Evolutionary conservation across 352 stramenopile species (phyloP).

Genomic region (Pythium brachiatum): DNA sequence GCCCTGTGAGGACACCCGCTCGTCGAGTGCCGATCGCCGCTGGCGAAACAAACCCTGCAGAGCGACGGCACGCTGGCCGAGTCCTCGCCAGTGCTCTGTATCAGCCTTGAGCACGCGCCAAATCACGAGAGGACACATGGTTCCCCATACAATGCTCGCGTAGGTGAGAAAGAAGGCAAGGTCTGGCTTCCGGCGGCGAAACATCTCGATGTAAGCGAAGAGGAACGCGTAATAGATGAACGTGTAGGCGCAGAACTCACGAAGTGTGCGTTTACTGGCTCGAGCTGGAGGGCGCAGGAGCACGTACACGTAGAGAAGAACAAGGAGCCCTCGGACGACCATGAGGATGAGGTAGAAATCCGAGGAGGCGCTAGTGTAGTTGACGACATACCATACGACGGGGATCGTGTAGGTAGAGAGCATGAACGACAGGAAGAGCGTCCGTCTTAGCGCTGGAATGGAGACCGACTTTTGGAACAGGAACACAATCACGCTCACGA

Average conservation of each 20-base stretch:
- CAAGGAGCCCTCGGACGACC: constrained; percentile 26
- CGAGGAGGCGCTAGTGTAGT: background rate
- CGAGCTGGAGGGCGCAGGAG: constrained; percentile 38
- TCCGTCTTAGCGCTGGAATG: constrained; percentile 45
- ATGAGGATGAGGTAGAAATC: constrained; percentile 36
- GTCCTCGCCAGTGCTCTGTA: constrained; percentile 67
- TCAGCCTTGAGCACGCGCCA: constrained; percentile 72
- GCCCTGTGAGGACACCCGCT: constrained; percentile 31
- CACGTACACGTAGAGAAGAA: constrained; percentile 42
- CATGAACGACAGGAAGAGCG: constrained; percentile 41
- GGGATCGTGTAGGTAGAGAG: constrained; percentile 53
- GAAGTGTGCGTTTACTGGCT: constrained; percentile 43
- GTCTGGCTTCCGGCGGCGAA: constrained; percentile 29
- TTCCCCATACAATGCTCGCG: constrained; percentile 43
- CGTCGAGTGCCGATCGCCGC: constrained; percentile 1
- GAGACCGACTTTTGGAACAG: constrained; percentile 62
- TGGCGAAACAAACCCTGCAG: constrained; percentile 44
- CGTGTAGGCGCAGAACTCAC: constrained; percentile 50
- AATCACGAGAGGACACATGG: constrained; percentile 57
- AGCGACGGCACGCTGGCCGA: constrained; percentile 47
- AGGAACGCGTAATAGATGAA: constrained; percentile 31
- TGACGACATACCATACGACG: constrained; percentile 36
- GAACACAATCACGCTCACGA: constrained; percentile 59
- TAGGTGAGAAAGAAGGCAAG: constrained; percentile 34
- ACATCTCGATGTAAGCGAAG: constrained; percentile 31